Base-by-base conservation (phyloP, 495 filamentous ascomycete species). In the Aspergillus mulundensis region DNA sequence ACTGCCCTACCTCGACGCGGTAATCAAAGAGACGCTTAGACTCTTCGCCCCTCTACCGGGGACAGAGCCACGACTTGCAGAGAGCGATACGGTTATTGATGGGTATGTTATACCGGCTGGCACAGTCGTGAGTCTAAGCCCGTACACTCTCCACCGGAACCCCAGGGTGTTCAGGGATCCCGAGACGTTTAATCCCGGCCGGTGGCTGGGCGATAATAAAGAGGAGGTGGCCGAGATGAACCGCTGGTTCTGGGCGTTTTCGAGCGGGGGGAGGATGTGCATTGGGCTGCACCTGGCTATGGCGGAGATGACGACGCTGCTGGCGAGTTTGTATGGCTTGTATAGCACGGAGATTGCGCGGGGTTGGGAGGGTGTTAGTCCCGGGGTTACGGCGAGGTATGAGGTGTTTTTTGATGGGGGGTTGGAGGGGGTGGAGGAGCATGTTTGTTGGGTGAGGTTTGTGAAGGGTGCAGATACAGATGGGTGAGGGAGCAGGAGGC, bases 231-330 rank as follows among this genome's bases (percentile, higher is more conserved):
- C 59, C 28, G 80, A 85, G 58, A 79, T 83, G 69, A 73, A 81
- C 51, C 70, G 81, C 24, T 83, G 81, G 71, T 89, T 88, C 60
- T 91, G 87, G 87, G 85, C 87, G 0, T 91, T 93, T 66, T 83
- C 85, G 0, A 88, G 82, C 53, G 88, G 88, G 1, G 87, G 85
- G 1, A 67, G 87, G 54, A 90, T 90, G 87, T 91, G 88, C 66
- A 74, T 91, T 44, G 88, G 88, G 5, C 84, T 73, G 47, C 73
- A 74, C 62, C 55, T 72, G 14, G 73, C 69, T 3, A 69, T 74
- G 66, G 67, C 66, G 1, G 71, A 77, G 57, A 77, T 77, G 74
- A 75, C 66, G 0, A 74, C 71, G 16, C 57, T 75, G 8, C 49
- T 68, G 1, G 67, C 71, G 5, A 65, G 69, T 0, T 58, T 75